Conservation (phyloP, 2,329 filamentous ascomycete species). For the Trichoderma sp. region DNA sequence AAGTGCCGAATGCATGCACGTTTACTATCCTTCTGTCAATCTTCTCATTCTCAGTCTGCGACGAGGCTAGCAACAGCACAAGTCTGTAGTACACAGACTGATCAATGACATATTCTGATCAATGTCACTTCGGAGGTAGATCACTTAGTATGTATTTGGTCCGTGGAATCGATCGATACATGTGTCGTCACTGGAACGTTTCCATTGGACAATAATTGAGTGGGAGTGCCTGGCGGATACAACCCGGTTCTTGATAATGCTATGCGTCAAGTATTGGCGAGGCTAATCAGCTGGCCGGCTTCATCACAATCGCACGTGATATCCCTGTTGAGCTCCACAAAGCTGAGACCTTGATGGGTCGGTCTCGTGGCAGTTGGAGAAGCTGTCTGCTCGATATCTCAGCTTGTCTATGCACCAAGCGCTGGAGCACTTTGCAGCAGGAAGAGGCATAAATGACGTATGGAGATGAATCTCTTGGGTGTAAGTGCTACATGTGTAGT, state of each 20-base stretch:
- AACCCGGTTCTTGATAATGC: too few relatives aligned
- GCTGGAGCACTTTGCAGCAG: not conserved
- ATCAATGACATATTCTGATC: not conserved
- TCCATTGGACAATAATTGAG: slow-evolving; percentile 7
- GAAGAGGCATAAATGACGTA: not conserved
- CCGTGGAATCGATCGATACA: not conserved
- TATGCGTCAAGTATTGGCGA: too few relatives aligned
- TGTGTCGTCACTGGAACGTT: slow-evolving; percentile 18
- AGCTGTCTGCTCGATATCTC: not conserved
- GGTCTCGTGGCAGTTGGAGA: not conserved
- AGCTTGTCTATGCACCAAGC: not conserved
- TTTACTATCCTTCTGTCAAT: not conserved
- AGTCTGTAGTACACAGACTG: not conserved
- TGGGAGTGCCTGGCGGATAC: slow-evolving; percentile 19
- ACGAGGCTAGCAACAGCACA: not conserved
- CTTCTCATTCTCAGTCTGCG: not conserved
- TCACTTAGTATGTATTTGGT: not conserved
- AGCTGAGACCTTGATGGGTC: slow-evolving; percentile 14
- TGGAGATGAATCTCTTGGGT: not conserved
- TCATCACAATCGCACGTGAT: not conserved
- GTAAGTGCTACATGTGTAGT: not conserved
- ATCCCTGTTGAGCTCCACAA: slow-evolving; percentile 9
- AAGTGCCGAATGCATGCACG: not conserved
- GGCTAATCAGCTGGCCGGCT: too few relatives aligned
- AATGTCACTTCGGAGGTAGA: not conserved